phyloP scores from a whole-genome alignment of 805 yeast genomes.

The Sugiyamaella smithiae region DNA sequence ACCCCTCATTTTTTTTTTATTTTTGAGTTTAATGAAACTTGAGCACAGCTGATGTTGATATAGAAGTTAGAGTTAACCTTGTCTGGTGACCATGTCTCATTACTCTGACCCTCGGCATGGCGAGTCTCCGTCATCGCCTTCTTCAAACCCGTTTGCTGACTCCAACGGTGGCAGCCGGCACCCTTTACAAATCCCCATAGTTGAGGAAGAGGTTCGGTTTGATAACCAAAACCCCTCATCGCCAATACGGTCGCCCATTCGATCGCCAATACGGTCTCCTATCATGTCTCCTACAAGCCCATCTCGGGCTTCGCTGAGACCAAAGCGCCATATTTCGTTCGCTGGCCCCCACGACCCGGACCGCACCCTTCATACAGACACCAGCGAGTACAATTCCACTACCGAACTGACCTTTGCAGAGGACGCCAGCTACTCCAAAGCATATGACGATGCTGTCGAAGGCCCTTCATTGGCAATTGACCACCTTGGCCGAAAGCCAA shows the following conservation, averaged over 20 bases:
- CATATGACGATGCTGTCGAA: constrained; percentile 6
- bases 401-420: not conserved
- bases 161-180: not conserved
- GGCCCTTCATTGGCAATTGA: constrained; percentile 9
- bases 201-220: constrained; percentile 12
- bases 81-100: constrained; percentile 5
- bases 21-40: too few species aligned
- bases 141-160: constrained; percentile 4
- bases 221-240: not conserved
- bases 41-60: too few species aligned
- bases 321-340: constrained; percentile 17
- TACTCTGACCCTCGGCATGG: constrained; percentile 1
- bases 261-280: not conserved
- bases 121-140: not conserved
- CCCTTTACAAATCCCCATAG: constrained; percentile 7
- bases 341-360: constrained; percentile 6
- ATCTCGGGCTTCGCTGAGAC: not conserved
- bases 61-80: not conserved
- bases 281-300: constrained; percentile 11
- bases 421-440: constrained; percentile 10
- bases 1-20: too few species aligned
- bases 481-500: constrained; percentile 37
- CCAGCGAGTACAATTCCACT: not conserved
- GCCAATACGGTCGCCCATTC: not conserved
- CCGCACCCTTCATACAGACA: not conserved